These are phyloP conservation scores for Terana coerulea DNA, from an alignment of 768 basidiomycete genomes.

Conservation along the genomic window DNA sequence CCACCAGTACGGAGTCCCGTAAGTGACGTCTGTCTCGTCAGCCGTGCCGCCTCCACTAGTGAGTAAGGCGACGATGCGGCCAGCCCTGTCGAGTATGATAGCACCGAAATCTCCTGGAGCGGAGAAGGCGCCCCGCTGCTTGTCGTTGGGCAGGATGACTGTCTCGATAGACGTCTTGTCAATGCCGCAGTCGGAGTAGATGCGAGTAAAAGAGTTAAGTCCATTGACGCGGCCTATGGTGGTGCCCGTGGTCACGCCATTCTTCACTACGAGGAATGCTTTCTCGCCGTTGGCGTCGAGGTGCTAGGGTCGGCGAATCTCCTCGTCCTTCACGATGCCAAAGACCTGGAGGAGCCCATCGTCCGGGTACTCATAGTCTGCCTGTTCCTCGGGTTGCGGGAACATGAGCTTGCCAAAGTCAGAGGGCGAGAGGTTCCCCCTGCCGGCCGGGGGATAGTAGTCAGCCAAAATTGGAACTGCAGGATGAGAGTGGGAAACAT, in stretches of 20 bases:
- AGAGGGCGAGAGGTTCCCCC: constrained; percentile 6
- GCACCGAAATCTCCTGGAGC: constrained; percentile 20
- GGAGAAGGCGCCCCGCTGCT: constrained; percentile 14
- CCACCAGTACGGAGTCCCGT: constrained; percentile 29
- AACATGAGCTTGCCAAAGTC: constrained; percentile 13
- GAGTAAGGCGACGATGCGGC: constrained; percentile 27
- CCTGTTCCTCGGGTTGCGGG: constrained; percentile 11
- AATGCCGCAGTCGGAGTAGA: constrained; percentile 12
- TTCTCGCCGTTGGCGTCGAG: constrained; percentile 23
- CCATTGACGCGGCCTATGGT: constrained; percentile 24
- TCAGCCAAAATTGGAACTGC: background rate
- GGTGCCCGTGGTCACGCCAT: constrained; percentile 21
- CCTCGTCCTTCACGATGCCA: constrained; percentile 19
- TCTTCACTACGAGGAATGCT: constrained; percentile 23
- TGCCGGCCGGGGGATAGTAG: background rate
- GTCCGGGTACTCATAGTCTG: constrained; percentile 20
- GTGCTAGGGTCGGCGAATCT: constrained; percentile 21
- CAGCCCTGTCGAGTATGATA: constrained; percentile 16
- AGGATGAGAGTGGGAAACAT: constrained; percentile 4
- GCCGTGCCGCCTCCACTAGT: constrained; percentile 27
- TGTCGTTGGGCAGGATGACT: constrained; percentile 18
- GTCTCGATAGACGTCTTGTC: constrained; percentile 16
- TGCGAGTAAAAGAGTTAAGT: constrained; percentile 20
- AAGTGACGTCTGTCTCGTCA: constrained; percentile 26
- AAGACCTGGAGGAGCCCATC: constrained; percentile 18